These are phyloP conservation scores for Halenospora varia DNA, from an alignment of 495 filamentous ascomycete genomes.

Conservation along the genomic window DNA sequence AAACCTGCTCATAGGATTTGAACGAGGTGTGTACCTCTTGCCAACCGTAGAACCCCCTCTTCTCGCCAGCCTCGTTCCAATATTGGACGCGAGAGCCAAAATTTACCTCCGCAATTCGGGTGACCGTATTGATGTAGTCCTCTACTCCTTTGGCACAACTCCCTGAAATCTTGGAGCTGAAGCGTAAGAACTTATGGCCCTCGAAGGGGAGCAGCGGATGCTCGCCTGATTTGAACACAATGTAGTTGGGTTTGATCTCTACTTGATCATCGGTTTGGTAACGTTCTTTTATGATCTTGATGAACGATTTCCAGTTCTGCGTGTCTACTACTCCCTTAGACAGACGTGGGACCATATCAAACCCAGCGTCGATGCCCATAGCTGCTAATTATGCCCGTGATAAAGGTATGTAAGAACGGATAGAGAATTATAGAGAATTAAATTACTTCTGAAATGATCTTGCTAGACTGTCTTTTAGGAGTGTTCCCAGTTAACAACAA, in stretches of 20 bases:
- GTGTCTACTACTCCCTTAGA: constrained; percentile 24
- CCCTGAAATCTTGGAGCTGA: constrained; percentile 30
- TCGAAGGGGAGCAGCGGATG: constrained; percentile 29
- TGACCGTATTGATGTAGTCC: constrained; percentile 13
- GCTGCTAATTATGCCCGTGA: no score
- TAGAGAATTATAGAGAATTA: no score
- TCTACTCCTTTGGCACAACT: constrained; percentile 14
- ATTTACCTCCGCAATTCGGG: constrained; percentile 1
- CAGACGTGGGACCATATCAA: constrained; percentile 29
- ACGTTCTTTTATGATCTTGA: constrained; percentile 20
- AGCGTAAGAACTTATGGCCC: constrained; percentile 31
- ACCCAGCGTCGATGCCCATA: constrained; percentile 28
- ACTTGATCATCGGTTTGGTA: constrained; percentile 26
- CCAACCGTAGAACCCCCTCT: constrained; percentile 15
- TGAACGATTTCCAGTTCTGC: constrained; percentile 25
- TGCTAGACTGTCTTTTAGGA: no score
- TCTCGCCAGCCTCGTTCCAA: constrained; percentile 11
- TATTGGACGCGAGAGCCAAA: constrained; percentile 19
- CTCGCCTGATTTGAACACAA: constrained; percentile 30
- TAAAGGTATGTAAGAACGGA: no score
- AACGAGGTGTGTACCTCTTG: constrained; percentile 16
- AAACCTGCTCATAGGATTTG: constrained; percentile 18
- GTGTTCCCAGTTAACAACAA: no score
- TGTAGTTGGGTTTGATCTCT: constrained; percentile 27
- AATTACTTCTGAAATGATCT: no score